Base-by-base conservation (phyloP, 768 basidiomycete genomes). In the Hericium coralloides region DNA sequence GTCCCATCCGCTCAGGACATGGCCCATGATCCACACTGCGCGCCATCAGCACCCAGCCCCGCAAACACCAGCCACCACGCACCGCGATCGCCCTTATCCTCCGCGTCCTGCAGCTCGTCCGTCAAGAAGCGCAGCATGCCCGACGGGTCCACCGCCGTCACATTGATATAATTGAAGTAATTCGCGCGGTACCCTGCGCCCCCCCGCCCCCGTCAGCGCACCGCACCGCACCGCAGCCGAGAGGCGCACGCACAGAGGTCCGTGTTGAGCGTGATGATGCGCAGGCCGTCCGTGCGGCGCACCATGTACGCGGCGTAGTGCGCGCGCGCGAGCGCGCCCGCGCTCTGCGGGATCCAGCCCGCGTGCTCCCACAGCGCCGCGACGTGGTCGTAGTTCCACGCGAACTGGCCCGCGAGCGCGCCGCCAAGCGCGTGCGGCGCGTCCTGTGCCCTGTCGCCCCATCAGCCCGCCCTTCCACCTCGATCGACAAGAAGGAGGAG, bases 61-160 rank as follows among this genome's bases (percentile, higher is more conserved):
- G 5, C 10, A 53, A 26, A 39, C 17, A 54, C 26, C 38, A 63
- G 22, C 51, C 4, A 56, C 43, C 23, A 64, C 73, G n/a, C 59
- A 82, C 86, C 87, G 63, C 84, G 74, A 55, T 89, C 87, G 8
- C 87, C 83, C 20, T 76, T 75, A 64, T 91, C 88, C 68, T 91
- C 89, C 8, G 88, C 87, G 53, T 75, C 83, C 67, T 91, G 88
- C 14, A 90, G 71, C 66, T 90, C 86, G 58, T 88, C 83, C 6
- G 88, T 89, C 60, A 91, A 64, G 70, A 88, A 89, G 38, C 85
- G 76, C 62, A 90, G 72, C 82, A 89, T 86, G 20, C 88, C 87
- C 47, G 85, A 89, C 41, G 74, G 73, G 67, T 91, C 89, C 12
- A 83, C 79, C 23, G 79, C 67, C 22, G 82, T 82, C 64, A 87